A percentile compares a stretch with the other conserved stretches of the same genome.
Evolutionary conservation across 2,329 filamentous ascomycete species (phyloP).

Genomic region (Penicillium paneum): DNA sequence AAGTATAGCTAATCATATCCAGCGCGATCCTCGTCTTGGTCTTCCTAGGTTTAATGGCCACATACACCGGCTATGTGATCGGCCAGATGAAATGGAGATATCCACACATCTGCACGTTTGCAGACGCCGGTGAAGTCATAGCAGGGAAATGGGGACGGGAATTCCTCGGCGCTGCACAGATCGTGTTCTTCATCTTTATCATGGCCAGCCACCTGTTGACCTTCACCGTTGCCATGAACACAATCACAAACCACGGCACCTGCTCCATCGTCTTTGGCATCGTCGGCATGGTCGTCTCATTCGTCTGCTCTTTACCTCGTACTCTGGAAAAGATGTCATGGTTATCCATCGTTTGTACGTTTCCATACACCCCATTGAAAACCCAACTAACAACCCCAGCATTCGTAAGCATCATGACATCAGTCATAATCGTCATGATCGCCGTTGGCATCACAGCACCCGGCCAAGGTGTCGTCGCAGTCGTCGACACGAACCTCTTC

Average conservation of each 20-base stretch:
- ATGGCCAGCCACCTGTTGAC: conserved; percentile 70
- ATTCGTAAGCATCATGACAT: conserved; percentile 61
- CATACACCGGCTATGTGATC: conserved; percentile 61
- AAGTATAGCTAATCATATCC: conserved; percentile 2
- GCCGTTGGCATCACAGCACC: conserved; percentile 56
- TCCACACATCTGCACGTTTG: conserved; percentile 63
- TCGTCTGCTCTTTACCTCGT: conserved; percentile 58
- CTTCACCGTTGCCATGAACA: conserved; percentile 66
- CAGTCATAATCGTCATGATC: conserved; percentile 65
- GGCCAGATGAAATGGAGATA: conserved; percentile 57
- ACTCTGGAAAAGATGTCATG: conserved; percentile 62
- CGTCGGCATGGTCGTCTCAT: conserved; percentile 58
- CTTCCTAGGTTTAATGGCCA: conserved; percentile 53
- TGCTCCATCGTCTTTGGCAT: conserved; percentile 64
- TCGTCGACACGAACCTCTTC: conserved; percentile 47
- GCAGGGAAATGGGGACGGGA: conserved; percentile 60
- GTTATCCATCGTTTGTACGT: conserved; percentile 55
- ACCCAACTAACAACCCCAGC: conserved; percentile 35
- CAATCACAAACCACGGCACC: conserved; percentile 57
- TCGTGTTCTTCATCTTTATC: conserved; percentile 65
- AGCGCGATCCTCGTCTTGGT: conserved; percentile 54
- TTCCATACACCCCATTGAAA: too few species aligned
- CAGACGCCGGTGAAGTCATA: conserved; percentile 64
- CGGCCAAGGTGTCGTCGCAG: conserved; percentile 36
- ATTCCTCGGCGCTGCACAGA: conserved; percentile 59